Evolutionary conservation across 1,284 basidiomycete species (phyloP).

Genomic region (Leccinum subatratum): DNA sequence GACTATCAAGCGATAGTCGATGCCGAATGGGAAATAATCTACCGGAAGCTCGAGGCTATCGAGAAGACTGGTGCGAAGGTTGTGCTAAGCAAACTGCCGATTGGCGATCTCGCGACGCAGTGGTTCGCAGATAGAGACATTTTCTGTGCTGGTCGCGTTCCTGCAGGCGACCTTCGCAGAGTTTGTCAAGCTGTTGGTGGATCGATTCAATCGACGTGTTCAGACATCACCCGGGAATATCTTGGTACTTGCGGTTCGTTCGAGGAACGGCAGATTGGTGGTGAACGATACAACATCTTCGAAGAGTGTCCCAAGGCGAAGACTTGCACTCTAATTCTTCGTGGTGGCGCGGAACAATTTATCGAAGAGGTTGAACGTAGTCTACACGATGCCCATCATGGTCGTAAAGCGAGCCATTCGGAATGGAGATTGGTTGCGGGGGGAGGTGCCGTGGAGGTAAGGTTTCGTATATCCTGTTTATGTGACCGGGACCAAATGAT

Average conservation of each 20-base stretch:
- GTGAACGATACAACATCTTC: slow-evolving; percentile 96
- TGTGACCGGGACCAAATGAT: slow-evolving; percentile 17
- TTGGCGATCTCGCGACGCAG: slow-evolving; percentile 97
- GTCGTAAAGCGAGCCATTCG: slow-evolving; percentile 96
- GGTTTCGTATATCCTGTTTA: slow-evolving; percentile 6
- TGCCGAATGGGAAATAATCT: slow-evolving; percentile 99
- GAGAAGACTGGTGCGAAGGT: slow-evolving; percentile 96
- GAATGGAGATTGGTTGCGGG: slow-evolving; percentile 95
- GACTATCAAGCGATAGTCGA: slow-evolving; percentile 99
- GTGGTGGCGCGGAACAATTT: slow-evolving; percentile 98
- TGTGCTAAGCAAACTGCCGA: slow-evolving; percentile 96
- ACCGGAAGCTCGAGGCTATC: slow-evolving; percentile 94
- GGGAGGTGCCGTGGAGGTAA: slow-evolving; percentile 93
- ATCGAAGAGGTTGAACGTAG: slow-evolving; percentile 97
- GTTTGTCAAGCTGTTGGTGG: slow-evolving; percentile 97
- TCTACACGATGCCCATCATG: slow-evolving; percentile 99
- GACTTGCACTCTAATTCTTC: slow-evolving; percentile 93
- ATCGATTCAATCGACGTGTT: slow-evolving; percentile 90
- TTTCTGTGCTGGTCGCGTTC: slow-evolving; percentile 97
- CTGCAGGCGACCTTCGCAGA: slow-evolving; percentile 85
- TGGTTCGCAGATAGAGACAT: slow-evolving; percentile 99
- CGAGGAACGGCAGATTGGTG: slow-evolving; percentile 95
- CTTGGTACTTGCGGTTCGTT: slow-evolving; percentile 89
- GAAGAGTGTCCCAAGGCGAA: slow-evolving; percentile 93
- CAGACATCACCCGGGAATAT: slow-evolving; percentile 87